Evolutionary conservation across 116 monocot species (phyloP), one percentile per base, ranked within the genome.

Genomic region (Iris pallida): DNA sequence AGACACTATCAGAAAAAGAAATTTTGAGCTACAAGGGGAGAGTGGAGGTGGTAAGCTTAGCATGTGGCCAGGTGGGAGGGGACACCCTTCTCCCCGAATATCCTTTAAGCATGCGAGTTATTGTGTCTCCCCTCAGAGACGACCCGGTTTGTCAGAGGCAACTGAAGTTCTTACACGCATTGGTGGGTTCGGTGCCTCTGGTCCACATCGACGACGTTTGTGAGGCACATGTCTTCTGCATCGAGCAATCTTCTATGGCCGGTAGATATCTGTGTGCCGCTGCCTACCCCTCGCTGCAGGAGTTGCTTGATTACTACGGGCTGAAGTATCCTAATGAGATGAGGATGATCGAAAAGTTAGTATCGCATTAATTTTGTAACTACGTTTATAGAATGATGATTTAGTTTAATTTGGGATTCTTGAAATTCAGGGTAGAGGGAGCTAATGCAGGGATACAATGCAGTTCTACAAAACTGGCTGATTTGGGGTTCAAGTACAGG

Each of bases 211-310:
- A 83, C 0, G 88, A 88, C 55, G 72, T 83, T 14, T 78, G 80
- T 13, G 78, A 88, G n/a, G 88, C 81, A 3, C 84, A 75, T 61
- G 20, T 78, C 0, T 88, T 88, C 53, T 81, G 81, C 64, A 88
- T 88, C 64, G 79, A 84, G 20, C 69, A 7, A 13, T 16, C 65
- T 16, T 60, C 55, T 0, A 65, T 60, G 16, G 45, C 59, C 8
- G 71, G 67, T 7, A 74, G 87, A 15, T 75, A 81, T 65, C 12
- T 88, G 0, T 88, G 80, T 8, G 75, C 78, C 6, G n/a, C 47
- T 9, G 54, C 13, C 1, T 78, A 75, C 55, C 72, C 75, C 0
- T 47, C 66, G 12, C 40, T 80, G 73, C 20, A 70, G 16, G 70
- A 79, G 42, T 53, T 71, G 17, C 43, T 72, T 2, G 74, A 49